Base-by-base conservation (phyloP, 2,329 filamentous ascomycete species). In the Clarireedia paspali region DNA sequence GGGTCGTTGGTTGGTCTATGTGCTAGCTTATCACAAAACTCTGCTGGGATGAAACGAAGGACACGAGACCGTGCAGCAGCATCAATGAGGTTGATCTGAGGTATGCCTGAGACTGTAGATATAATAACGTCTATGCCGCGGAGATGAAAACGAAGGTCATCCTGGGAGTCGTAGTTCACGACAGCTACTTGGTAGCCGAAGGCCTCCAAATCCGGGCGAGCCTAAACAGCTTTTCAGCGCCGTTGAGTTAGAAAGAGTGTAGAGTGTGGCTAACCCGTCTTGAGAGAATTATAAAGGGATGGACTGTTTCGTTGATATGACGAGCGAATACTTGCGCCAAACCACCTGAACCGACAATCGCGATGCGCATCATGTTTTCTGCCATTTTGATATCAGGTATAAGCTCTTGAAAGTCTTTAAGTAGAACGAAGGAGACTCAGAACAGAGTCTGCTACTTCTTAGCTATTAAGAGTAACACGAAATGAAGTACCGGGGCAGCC, bases 71-170 rank as follows among this genome's bases (percentile, higher is more conserved):
- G 73, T 15, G 83, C 80, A 0, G 87, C 85, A 1, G 87, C 87
- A 62, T 87, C 82, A 68, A 91, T 89, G 34, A 91, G 78, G 59
- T 82, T 81, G 46, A 89, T 75, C 67, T 91, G 87, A 30, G 83
- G 75, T 17, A 71, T 72, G 4, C 85, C 85, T 2, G 79, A 80
- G 49, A 91, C 81, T 1, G 87, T 91, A 1, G 87, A 91, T 55
- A 91, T 87, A 63, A 90, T 80, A 10, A 88, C 78, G 68, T 91
- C 85, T 44, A 89, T 79, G 9, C 88, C 88, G 56, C 79, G 78
- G n/a, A 91, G 77, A 7, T 81, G 78, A 67, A 83, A 89, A 14
- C 75, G 75, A 26, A 91, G 76, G 44, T 77, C 77, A 1, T 77
- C 73, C 34, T 76, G 69, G 59, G 82, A 74, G 60, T 75, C 70